These are phyloP conservation scores for Malassezia psittaci DNA, from an alignment of 1,284 basidiomycete species.

Conservation along the genomic window DNA sequence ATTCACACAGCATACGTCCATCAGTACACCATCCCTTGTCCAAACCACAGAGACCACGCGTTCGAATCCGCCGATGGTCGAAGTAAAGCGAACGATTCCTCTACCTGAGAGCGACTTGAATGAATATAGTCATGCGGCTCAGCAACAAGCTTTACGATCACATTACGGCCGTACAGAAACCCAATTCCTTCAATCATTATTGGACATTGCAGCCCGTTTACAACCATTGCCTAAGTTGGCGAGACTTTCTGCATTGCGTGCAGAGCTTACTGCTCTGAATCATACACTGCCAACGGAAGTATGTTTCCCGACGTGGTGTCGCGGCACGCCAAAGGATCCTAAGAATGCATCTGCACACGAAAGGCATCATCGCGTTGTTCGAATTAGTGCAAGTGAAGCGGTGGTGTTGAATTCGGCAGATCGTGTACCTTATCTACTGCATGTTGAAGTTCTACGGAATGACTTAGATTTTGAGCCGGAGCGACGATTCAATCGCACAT, in stretches of 20 bases:
- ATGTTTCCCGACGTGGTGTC: constrained; percentile 96
- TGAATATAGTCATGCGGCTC: constrained; percentile 19
- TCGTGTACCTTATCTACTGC: constrained; percentile 80
- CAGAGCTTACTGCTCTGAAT: constrained; percentile 88
- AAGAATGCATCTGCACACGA: background rate
- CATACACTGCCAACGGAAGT: constrained; percentile 79
- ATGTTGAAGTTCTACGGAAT: constrained; percentile 80
- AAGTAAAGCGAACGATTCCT: constrained; percentile 1
- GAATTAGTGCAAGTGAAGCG: constrained; percentile 93
- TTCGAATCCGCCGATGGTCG: background rate
- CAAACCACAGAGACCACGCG: background rate
- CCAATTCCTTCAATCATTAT: constrained; percentile 76
- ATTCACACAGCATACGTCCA: background rate
- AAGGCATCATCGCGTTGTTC: constrained; percentile 80
- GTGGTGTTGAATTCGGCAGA: constrained; percentile 98
- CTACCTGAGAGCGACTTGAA: background rate
- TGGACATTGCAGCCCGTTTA: constrained; percentile 84
- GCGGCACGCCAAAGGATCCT: constrained; percentile 23
- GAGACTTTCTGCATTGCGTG: constrained; percentile 82
- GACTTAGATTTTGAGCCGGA: constrained; percentile 91
- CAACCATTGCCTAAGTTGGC: constrained; percentile 87
- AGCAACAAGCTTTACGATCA: constrained; percentile 36
- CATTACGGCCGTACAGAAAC: constrained; percentile 78
- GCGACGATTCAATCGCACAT: constrained; percentile 64
- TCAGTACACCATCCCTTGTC: background rate